These are phyloP conservation scores for Talaromyces wortmannii DNA, from an alignment of 495 filamentous ascomycete genomes.

Conservation along the genomic window DNA sequence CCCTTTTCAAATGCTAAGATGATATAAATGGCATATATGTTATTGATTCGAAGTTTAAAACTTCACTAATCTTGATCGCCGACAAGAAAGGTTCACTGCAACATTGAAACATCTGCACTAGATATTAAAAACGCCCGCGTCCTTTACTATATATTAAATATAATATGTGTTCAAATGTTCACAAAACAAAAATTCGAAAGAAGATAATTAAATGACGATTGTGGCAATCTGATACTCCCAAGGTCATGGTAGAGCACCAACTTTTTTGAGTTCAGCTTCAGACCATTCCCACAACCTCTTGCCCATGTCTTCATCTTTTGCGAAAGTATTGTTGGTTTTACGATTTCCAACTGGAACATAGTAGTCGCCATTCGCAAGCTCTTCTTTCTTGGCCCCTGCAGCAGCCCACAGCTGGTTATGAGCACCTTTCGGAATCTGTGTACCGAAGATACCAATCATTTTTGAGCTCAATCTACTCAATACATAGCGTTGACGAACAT, in stretches of 20 bases:
- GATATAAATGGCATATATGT: too few species aligned
- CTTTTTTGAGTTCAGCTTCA: constrained; percentile 24
- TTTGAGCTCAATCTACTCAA: neutral
- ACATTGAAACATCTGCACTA: too few species aligned
- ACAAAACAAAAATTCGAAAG: too few species aligned
- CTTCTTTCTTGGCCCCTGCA: constrained; percentile 10
- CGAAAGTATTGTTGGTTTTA: constrained; percentile 16
- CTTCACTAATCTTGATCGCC: too few species aligned
- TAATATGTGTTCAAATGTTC: too few species aligned
- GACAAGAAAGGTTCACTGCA: too few species aligned
- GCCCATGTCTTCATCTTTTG: constrained; percentile 18
- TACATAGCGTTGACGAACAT: constrained; percentile 2
- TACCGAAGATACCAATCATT: constrained; percentile 8
- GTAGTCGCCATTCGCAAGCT: constrained; percentile 22
- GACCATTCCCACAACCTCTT: constrained; percentile 38
- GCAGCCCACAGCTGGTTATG: constrained; percentile 36
- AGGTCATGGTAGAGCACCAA: neutral
- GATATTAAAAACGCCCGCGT: too few species aligned
- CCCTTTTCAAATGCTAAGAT: too few species aligned
- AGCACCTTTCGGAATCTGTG: constrained; percentile 21
- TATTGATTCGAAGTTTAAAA: too few species aligned
- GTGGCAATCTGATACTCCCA: too few species aligned
- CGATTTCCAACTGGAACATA: constrained; percentile 30
- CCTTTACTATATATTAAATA: too few species aligned
- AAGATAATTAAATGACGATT: too few species aligned